Base-by-base conservation (phyloP, 768 basidiomycete species). In the Epithele typhae region DNA sequence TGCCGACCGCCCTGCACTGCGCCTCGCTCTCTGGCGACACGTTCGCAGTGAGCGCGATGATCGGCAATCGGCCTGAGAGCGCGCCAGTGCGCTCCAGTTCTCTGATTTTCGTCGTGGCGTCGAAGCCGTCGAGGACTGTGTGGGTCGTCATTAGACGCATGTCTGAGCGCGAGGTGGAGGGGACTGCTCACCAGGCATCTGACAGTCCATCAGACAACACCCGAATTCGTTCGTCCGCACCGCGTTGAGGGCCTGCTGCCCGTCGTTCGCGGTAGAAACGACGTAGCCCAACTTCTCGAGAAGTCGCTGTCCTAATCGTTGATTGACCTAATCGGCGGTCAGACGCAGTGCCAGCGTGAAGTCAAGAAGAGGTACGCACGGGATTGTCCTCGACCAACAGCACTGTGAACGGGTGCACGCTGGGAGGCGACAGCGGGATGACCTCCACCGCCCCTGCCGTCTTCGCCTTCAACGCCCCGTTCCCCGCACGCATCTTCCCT, bases 1-100 rank as follows among this genome's bases (percentile, higher is more conserved):
- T 63, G 8, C 61, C 61, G 2, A 58, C 57, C 6, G 53, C 49
- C 27, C 48, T 51, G 43, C 61, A 63, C 39, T 55, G 53, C n/a
- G 39, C 51, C 46, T 63, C 59, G 37, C 59, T 60, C 46, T 60
- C 61, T 11, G 46, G 37, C 35, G 57, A 60, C 22, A 63, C 61
- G 25, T 63, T 63, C 24, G 61, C 61, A 9, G 61, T 63, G 17
- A 63, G 55, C 0, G 61, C 61, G 40, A 63, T 51, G 51, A 63
- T 55, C 11, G 59, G 61, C 49, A 60, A 33, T 18, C 48, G 55
- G 37, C 53, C 55, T 7, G 53, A 45, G 8, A 63, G 36, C 18
- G 46, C 48, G 33, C 59, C 61, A 25, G 49, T 47, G 24, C 39
- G 39, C 33, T 63, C 61, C 14, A 60, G 34, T 27, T 59, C 59